phyloP scores from a whole-genome alignment of 345 rosid species.

The Syzygium aromaticum region DNA sequence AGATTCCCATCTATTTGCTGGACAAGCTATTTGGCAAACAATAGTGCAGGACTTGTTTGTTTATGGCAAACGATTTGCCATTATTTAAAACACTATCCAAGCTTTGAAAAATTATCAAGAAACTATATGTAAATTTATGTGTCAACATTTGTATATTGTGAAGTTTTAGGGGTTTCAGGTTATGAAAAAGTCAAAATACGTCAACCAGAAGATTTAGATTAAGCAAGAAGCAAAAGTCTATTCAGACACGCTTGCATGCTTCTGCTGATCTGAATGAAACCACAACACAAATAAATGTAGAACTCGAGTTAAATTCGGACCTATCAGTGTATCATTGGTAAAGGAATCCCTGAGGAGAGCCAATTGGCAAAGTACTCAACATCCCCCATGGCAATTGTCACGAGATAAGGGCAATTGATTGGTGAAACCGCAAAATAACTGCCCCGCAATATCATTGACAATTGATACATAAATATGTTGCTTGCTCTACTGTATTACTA shows the following conservation, averaged over 20 bases:
- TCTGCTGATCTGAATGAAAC: neutral
- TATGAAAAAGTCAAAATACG: neutral
- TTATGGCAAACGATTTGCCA: too few species aligned
- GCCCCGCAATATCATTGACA: neutral
- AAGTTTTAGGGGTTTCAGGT: neutral
- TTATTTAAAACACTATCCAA: neutral
- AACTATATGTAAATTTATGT: neutral
- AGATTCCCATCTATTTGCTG: neutral
- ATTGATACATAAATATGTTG: neutral
- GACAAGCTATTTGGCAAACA: neutral
- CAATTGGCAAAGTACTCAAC: neutral
- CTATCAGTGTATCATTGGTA: neutral
- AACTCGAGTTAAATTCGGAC: neutral
- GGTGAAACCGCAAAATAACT: neutral
- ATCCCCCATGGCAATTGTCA: neutral
- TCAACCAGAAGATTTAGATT: neutral
- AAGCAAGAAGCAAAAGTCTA: neutral
- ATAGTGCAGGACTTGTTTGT: neutral
- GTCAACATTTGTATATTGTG: neutral
- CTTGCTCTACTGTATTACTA: neutral
- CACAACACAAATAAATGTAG: neutral
- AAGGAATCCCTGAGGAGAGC: neutral
- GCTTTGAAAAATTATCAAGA: neutral
- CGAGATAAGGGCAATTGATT: neutral
- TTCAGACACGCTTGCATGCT: neutral